Conservation (phyloP, 345 rosid species). For the Sonneratia alba region DNA sequence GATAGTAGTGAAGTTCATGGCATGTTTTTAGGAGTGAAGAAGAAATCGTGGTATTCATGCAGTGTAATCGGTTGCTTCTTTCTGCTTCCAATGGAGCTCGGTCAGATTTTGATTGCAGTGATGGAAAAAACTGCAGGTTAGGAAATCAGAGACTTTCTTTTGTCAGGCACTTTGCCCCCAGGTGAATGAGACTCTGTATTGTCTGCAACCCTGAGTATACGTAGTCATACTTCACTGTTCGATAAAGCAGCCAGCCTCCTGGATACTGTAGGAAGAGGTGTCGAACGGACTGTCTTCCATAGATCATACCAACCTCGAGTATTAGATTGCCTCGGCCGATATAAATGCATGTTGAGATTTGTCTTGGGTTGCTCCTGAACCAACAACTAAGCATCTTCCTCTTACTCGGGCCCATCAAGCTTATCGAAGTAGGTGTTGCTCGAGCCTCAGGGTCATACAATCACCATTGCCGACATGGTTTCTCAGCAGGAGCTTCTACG, state of each 20-base stretch:
- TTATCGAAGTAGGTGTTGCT: too few species aligned
- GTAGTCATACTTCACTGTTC: too few species aligned
- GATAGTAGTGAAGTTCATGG: not conserved
- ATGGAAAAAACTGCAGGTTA: constrained; percentile 40
- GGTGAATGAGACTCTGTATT: too few species aligned
- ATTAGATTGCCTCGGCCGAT: not conserved
- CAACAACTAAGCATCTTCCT: constrained; percentile 41
- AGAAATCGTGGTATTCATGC: constrained; percentile 70
- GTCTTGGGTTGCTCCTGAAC: constrained; percentile 22
- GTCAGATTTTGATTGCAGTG: not conserved
- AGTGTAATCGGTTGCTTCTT: not conserved
- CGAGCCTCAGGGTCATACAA: too few species aligned
- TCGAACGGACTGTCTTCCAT: not conserved
- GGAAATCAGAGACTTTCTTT: constrained; percentile 61
- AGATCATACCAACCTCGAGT: not conserved
- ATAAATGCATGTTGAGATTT: not conserved
- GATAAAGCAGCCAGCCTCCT: not conserved
- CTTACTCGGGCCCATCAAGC: constrained; percentile 2
- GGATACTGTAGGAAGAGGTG: too few species aligned
- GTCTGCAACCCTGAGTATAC: too few species aligned
- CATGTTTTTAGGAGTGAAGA: constrained; percentile 53
- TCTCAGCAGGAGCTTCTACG: too few species aligned
- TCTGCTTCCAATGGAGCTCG: not conserved
- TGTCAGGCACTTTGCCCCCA: constrained; percentile 38
- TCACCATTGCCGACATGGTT: too few species aligned